These are phyloP conservation scores for Backusella macrospora DNA, from an alignment of 192 early-diverging fungal species.

Conservation along the genomic window DNA sequence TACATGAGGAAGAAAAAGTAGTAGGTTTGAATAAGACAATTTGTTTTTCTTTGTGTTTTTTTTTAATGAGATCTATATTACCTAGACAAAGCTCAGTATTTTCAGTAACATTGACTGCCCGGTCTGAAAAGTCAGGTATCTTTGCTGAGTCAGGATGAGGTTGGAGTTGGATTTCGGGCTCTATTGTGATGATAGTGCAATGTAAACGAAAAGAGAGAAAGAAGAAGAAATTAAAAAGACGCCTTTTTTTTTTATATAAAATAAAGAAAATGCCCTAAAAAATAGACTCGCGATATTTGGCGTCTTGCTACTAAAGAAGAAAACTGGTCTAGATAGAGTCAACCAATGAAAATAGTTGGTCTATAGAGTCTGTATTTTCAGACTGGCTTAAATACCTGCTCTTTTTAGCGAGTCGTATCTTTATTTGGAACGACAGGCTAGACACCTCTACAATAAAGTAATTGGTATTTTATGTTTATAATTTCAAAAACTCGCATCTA, in stretches of 20 bases:
- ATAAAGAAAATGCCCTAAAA: background rate
- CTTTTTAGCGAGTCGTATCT: too few relatives aligned
- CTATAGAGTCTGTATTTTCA: too few relatives aligned
- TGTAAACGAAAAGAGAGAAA: background rate
- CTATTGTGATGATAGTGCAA: background rate
- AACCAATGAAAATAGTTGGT: too few relatives aligned
- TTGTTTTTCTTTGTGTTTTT: too few relatives aligned
- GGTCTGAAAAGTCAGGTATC: conserved; percentile 25
- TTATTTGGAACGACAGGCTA: too few relatives aligned
- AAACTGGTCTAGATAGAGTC: too few relatives aligned
- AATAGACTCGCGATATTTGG: background rate
- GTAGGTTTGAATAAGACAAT: background rate
- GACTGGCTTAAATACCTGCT: too few relatives aligned
- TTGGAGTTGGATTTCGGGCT: background rate
- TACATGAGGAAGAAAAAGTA: background rate
- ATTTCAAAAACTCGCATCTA: too few relatives aligned
- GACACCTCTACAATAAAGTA: too few relatives aligned
- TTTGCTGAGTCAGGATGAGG: conserved; percentile 5
- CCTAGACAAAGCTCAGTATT: conserved; percentile 30
- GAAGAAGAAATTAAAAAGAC: background rate
- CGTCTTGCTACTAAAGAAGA: too few relatives aligned
- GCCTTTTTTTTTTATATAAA: background rate
- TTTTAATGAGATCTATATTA: background rate
- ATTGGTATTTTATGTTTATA: too few relatives aligned
- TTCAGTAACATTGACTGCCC: conserved; percentile 33